These are phyloP conservation scores for Aspergillus intermedius DNA, from an alignment of 2,329 filamentous ascomycete genomes.

Conservation along the genomic window DNA sequence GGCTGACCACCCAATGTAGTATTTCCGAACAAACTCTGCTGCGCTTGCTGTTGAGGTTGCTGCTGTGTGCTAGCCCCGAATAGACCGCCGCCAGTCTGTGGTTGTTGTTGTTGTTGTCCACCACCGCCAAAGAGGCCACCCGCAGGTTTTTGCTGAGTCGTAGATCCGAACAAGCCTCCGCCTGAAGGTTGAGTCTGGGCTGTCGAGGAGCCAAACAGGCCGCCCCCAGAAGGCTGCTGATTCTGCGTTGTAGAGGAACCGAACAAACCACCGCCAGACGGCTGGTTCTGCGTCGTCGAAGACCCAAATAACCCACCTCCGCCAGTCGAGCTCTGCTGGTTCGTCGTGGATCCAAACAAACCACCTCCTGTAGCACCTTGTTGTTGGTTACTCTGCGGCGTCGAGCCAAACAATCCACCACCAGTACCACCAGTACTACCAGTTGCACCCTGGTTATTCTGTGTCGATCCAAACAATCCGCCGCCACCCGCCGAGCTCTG, in stretches of 20 bases:
- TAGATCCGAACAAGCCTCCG: constrained; percentile 20
- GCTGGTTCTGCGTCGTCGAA: constrained; percentile 24
- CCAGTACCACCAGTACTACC: constrained; percentile 15
- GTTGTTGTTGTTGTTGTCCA: constrained; percentile 6
- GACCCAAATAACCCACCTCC: constrained; percentile 26
- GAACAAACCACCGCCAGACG: constrained; percentile 23
- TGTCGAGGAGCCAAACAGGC: constrained; percentile 22
- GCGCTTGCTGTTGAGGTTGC: constrained; percentile 17
- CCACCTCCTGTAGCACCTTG: constrained; percentile 1
- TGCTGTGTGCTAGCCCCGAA: constrained; percentile 26
- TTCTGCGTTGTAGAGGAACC: constrained; percentile 20
- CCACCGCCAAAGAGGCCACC: constrained; percentile 16
- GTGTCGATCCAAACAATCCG: constrained; percentile 24
- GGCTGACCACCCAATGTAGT: constrained; percentile 11
- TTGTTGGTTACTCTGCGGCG: constrained; percentile 9
- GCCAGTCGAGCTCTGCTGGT: constrained; percentile 15
- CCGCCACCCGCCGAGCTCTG: constrained; percentile 12
- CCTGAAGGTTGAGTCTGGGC: constrained; percentile 20
- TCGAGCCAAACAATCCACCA: constrained; percentile 7
- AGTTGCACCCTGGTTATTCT: constrained; percentile 7
- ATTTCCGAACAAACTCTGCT: constrained; percentile 24
- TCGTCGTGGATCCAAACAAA: constrained; percentile 15
- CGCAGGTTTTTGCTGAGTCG: constrained; percentile 10
- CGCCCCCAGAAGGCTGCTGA: constrained; percentile 21
- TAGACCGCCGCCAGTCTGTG: constrained; percentile 27